These are phyloP conservation scores for Bruguiera parviflora DNA, from an alignment of 345 rosid species.

Conservation along the genomic window DNA sequence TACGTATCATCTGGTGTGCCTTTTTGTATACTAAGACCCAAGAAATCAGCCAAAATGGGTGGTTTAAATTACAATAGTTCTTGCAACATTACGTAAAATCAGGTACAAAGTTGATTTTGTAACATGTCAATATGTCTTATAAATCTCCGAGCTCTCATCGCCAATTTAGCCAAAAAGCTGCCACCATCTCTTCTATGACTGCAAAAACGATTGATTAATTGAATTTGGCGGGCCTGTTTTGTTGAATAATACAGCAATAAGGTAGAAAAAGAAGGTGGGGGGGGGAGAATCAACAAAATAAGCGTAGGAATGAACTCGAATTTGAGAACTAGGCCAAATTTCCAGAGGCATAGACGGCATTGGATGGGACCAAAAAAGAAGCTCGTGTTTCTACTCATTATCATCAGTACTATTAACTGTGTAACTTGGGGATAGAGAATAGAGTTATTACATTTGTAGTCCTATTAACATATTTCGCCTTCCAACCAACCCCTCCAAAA, in stretches of 20 bases:
- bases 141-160: too few relatives aligned
- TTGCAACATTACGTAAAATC: too few relatives aligned
- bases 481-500: too few relatives aligned
- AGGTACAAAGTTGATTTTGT: too few relatives aligned
- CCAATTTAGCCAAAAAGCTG: too few relatives aligned
- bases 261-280: not conserved
- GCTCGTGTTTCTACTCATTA: not conserved
- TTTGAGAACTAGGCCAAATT: slow-evolving; percentile 18
- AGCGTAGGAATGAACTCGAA: slow-evolving; percentile 26
- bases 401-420: not conserved
- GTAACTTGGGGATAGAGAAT: too few relatives aligned
- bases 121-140: too few relatives aligned
- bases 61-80: not conserved
- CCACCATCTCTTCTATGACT: too few relatives aligned
- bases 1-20: slow-evolving; percentile 9
- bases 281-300: slow-evolving; percentile 4
- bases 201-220: too few relatives aligned
- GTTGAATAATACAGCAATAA: not conserved
- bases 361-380: slow-evolving; percentile 22
- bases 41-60: slow-evolving; percentile 12
- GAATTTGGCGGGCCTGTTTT: too few relatives aligned
- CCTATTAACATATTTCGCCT: too few relatives aligned
- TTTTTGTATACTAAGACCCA: not conserved
- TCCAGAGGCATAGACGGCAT: slow-evolving; percentile 3
- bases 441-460: too few relatives aligned